These are phyloP conservation scores for Phytopythium cucurbitacearum DNA, from an alignment of 352 stramenopile species.

Conservation along the genomic window DNA sequence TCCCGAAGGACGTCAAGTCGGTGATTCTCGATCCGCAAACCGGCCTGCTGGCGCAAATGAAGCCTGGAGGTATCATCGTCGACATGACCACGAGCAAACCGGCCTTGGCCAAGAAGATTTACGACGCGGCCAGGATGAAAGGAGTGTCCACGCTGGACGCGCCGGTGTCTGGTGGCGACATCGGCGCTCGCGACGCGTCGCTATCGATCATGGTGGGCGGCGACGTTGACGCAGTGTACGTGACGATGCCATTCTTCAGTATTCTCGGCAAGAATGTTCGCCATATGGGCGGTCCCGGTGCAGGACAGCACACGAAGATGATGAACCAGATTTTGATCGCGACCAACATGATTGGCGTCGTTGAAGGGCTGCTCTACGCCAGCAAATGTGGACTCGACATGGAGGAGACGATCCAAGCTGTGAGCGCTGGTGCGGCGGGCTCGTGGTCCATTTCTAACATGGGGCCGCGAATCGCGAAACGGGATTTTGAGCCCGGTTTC, in stretches of 20 bases:
- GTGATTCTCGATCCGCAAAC: slow-evolving; percentile 69
- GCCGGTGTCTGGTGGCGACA: slow-evolving; percentile 83
- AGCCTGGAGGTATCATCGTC: slow-evolving; percentile 78
- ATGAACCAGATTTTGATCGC: slow-evolving; percentile 90
- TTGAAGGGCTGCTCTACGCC: slow-evolving; percentile 86
- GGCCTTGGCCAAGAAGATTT: slow-evolving; percentile 87
- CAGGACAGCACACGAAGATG: slow-evolving; percentile 90
- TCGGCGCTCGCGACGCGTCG: slow-evolving; percentile 82
- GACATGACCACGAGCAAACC: slow-evolving; percentile 90
- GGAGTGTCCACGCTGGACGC: slow-evolving; percentile 75
- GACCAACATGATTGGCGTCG: slow-evolving; percentile 87
- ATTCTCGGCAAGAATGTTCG: slow-evolving; percentile 88
- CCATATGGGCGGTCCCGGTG: slow-evolving; percentile 81
- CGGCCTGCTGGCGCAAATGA: slow-evolving; percentile 66
- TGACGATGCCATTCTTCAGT: slow-evolving; percentile 82
- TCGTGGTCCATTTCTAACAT: slow-evolving; percentile 90
- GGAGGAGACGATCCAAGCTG: slow-evolving; percentile 81
- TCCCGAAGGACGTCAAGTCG: slow-evolving; percentile 76
- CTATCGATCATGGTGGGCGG: slow-evolving; percentile 91
- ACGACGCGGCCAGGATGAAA: slow-evolving; percentile 62
- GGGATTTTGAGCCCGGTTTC: slow-evolving; percentile 87
- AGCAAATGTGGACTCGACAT: slow-evolving; percentile 86
- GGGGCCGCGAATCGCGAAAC: slow-evolving; percentile 84
- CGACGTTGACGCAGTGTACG: slow-evolving; percentile 77
- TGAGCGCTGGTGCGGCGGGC: slow-evolving; percentile 81